Percentiles rank a stretch among this genome's conserved stretches.
phyloP scores from a whole-genome alignment of 164 flowering plant genomes.

The Piper betle region DNA sequence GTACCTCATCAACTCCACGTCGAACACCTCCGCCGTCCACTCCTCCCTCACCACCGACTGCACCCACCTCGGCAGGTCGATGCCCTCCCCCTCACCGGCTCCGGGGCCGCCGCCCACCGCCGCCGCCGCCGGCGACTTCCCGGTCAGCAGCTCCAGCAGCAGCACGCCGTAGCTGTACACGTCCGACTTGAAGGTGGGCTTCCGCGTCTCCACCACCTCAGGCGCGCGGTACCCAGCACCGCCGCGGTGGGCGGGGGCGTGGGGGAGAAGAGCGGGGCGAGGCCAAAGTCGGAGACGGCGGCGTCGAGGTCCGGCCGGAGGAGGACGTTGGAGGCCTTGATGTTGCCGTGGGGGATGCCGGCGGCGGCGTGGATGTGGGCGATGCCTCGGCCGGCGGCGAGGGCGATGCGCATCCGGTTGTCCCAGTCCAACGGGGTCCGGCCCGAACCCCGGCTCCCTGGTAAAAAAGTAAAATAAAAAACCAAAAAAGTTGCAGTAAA shows the following conservation, averaged over 20 bases:
- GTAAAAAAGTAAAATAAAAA: neutral
- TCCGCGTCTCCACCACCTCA: slow-evolving; percentile 78
- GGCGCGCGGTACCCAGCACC: slow-evolving; percentile 88
- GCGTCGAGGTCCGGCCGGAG: slow-evolving; percentile 55
- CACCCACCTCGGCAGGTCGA: slow-evolving; percentile 38
- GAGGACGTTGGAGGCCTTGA: slow-evolving; percentile 22
- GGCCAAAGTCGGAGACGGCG: slow-evolving; percentile 62
- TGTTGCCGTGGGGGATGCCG: slow-evolving; percentile 12
- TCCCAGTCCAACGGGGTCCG: slow-evolving; percentile 92
- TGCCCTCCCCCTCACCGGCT: slow-evolving; percentile 40
- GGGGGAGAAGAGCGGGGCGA: slow-evolving; percentile 47
- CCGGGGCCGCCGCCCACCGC: slow-evolving; percentile 66
- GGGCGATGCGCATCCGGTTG: slow-evolving; percentile 65
- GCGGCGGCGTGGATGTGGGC: slow-evolving; percentile 65
- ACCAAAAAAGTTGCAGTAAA: neutral
- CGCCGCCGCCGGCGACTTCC: slow-evolving; percentile 61
- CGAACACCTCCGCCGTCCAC: too few relatives aligned
- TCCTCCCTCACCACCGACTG: too few relatives aligned
- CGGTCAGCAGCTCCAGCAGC: slow-evolving; percentile 46
- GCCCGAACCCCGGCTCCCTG: slow-evolving; percentile 96
- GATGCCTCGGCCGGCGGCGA: slow-evolving; percentile 55
- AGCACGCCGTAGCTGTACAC: too few relatives aligned
- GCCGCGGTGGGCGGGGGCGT: slow-evolving; percentile 48
- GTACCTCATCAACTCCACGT: slow-evolving; percentile 31
- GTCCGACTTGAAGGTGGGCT: slow-evolving; percentile 52